phyloP scores from a whole-genome alignment of 768 basidiomycete species.

The Pisolithus marmoratus region DNA sequence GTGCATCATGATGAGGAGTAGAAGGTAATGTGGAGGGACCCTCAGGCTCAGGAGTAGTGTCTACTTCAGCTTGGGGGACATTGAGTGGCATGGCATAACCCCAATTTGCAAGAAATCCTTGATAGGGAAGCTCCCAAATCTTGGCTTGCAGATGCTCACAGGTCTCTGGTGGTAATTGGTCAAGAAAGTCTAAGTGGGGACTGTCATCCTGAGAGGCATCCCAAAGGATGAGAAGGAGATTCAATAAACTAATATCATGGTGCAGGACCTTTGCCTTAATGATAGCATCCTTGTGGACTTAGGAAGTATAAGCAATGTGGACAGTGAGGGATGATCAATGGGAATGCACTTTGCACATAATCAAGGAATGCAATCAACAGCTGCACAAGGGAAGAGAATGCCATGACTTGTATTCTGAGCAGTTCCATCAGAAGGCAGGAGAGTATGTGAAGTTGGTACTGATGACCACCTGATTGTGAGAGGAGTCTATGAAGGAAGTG shows the following conservation, averaged over 20 bases:
- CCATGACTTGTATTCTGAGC: background rate
- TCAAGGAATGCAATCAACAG: conserved; percentile 4
- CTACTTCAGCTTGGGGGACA: background rate
- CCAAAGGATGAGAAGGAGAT: conserved; percentile 1
- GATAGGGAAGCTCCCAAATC: background rate
- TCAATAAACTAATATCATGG: conserved; percentile 5
- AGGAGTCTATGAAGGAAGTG: background rate
- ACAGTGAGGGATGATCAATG: background rate
- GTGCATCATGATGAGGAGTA: background rate
- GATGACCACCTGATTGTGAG: background rate
- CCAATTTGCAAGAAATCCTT: conserved; percentile 3
- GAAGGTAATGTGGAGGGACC: background rate
- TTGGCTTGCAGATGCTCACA: background rate
- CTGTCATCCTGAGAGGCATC: background rate
- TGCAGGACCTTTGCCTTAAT: background rate
- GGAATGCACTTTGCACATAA: background rate
- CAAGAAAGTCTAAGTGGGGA: background rate
- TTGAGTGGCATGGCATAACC: conserved; percentile 1
- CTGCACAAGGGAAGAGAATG: background rate
- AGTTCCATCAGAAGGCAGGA: background rate
- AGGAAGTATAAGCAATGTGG: too few species aligned
- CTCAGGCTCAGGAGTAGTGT: background rate
- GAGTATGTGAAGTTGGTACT: background rate
- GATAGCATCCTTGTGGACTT: conserved; percentile 1
- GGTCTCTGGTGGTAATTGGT: background rate